Evolutionary conservation across 768 basidiomycete species (phyloP), one percentile per base, ranked within the genome.

Genomic region (Pholiota molesta): DNA sequence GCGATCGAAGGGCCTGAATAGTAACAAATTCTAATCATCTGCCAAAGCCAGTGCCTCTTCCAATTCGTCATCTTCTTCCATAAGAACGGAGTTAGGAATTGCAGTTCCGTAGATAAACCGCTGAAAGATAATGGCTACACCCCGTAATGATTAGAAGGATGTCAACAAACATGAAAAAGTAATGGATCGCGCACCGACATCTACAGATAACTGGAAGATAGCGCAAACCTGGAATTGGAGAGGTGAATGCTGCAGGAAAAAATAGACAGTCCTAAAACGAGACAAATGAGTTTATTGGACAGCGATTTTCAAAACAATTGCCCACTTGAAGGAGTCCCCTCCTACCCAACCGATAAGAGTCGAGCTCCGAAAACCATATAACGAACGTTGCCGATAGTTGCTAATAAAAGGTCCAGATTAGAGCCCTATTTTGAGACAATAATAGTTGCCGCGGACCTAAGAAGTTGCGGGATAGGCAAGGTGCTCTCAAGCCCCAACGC

Each of bases 401-500:
- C 93, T 94, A 68, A 37, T 29, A 57, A 61, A 16, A 29, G 51
- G 23, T 60, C 29, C n/a, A 40, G n/a, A 61, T 37, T 40, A 39
- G 62, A 26, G 51, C 21, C 23, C 23, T 21, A 28, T 54, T 29
- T 35, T 54, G 5, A 57, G 31, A 55, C 33, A 54, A 21, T 45
- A 21, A 49, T 37, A 59, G 29, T 35, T 16, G 31, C 42, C 60
- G 69, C 74, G 19, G 61, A 88, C 93, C 89, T 93, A 60, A 92
- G 81, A 42, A 95, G 77, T 68, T 95, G 93, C 3, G 93, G 93
- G 58, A 95, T 83, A 7, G 93, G 93, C n/a, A 95, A 75, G 3
- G 90, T 92, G 66, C 92, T 94, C 73, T 94, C 93, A 26, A 95
- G 77, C 13, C 94, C 93, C 26, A 95, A 71, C 0, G 93, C 90